Conservation (phyloP, 768 basidiomycete genomes). For the Boletus pseudopeckii region DNA sequence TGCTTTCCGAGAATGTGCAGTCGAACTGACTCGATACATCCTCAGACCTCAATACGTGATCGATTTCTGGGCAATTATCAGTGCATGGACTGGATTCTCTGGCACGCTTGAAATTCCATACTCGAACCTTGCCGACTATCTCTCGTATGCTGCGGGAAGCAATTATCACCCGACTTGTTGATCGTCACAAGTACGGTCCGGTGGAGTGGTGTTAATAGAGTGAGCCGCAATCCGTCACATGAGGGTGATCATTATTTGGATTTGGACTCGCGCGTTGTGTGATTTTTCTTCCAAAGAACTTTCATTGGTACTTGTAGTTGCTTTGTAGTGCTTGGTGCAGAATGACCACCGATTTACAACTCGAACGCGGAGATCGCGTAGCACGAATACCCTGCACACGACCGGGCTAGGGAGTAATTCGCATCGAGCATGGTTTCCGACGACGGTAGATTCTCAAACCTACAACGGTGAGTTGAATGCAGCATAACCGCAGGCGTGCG, state of each 20-base stretch:
- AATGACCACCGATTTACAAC: background rate
- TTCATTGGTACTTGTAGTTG: background rate
- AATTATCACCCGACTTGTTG: conserved; percentile 15
- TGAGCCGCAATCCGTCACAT: background rate
- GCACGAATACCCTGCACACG: background rate
- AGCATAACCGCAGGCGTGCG: conserved; percentile 59
- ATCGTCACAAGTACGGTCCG: background rate
- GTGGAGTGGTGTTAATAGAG: background rate
- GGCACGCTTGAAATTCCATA: conserved; percentile 21
- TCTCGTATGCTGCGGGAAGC: conserved; percentile 20
- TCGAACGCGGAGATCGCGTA: background rate
- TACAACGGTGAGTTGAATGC: conserved; percentile 89
- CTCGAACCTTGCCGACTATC: conserved; percentile 21
- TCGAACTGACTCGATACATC: background rate
- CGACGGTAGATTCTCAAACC: conserved; percentile 77
- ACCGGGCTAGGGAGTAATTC: no score
- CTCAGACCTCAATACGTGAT: conserved; percentile 18
- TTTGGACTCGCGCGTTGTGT: background rate
- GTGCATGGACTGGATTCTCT: conserved; percentile 26
- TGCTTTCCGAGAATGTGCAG: background rate
- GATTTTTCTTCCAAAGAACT: background rate
- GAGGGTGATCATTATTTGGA: background rate
- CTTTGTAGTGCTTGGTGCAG: background rate
- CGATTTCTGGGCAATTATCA: conserved; percentile 20
- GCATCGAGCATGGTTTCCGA: conserved; percentile 51